These are phyloP conservation scores for Dactylellina parvicollis DNA, from an alignment of 2,329 filamentous ascomycete genomes.

Conservation along the genomic window DNA sequence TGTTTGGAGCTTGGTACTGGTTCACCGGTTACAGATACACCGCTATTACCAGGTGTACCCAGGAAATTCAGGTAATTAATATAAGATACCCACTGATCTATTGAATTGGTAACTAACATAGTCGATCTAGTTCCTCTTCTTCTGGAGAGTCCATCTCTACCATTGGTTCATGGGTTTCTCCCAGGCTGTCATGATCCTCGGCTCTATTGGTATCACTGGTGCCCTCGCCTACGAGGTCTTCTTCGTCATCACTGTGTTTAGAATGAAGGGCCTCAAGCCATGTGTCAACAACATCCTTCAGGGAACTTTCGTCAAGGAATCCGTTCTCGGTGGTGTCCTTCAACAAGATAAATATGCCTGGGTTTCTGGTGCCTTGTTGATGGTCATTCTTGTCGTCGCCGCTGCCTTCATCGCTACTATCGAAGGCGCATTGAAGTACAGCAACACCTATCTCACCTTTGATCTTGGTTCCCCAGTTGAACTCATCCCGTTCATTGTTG, in stretches of 20 bases:
- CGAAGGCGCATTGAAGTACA: slow-evolving; percentile 47
- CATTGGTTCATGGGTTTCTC: slow-evolving; percentile 53
- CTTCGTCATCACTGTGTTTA: slow-evolving; percentile 34
- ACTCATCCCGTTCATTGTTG: slow-evolving; percentile 50
- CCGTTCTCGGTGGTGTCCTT: slow-evolving; percentile 45
- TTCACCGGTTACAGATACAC: slow-evolving; percentile 43
- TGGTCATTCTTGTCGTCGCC: slow-evolving; percentile 34
- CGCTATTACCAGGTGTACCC: slow-evolving; percentile 51
- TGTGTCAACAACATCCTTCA: slow-evolving; percentile 36
- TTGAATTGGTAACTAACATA: background rate
- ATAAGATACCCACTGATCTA: background rate
- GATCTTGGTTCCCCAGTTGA: slow-evolving; percentile 45
- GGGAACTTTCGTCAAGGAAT: slow-evolving; percentile 38
- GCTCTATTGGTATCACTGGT: slow-evolving; percentile 26
- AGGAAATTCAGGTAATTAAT: slow-evolving; percentile 38
- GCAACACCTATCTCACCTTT: slow-evolving; percentile 42
- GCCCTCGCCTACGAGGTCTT: slow-evolving; percentile 46
- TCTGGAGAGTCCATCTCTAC: slow-evolving; percentile 53
- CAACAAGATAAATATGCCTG: slow-evolving; percentile 52
- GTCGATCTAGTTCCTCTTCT: slow-evolving; percentile 47
- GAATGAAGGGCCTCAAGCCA: slow-evolving; percentile 41
- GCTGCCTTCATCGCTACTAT: slow-evolving; percentile 49
- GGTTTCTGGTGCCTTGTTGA: slow-evolving; percentile 45
- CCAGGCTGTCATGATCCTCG: slow-evolving; percentile 49
- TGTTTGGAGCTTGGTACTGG: slow-evolving; percentile 53